Conservation (phyloP, 176 grass and related monocot species). For the Puccinellia tenuiflora region DNA sequence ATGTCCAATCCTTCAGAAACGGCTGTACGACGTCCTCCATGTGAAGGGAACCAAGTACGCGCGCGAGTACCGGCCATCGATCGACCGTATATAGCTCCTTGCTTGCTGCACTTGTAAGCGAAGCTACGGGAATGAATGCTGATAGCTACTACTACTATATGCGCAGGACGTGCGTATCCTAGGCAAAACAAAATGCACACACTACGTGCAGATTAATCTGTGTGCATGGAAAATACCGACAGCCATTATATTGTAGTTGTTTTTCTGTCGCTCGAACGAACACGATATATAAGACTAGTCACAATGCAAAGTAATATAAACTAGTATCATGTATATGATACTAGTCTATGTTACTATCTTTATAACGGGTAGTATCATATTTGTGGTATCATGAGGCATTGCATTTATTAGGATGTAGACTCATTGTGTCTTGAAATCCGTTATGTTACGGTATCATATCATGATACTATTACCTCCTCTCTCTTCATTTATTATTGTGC, state of each 20-base stretch:
- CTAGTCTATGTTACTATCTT: no score
- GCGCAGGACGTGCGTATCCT: background rate
- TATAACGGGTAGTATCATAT: no score
- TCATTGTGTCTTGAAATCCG: no score
- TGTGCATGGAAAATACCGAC: background rate
- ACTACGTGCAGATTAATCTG: background rate
- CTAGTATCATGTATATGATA: no score
- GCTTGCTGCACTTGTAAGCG: constrained; percentile 53
- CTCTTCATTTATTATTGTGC: no score
- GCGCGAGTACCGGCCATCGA: background rate
- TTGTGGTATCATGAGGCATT: no score
- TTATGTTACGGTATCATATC: no score
- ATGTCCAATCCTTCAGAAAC: constrained; percentile 8
- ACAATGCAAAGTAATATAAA: no score
- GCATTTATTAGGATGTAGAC: no score
- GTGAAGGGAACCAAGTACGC: background rate
- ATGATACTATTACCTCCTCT: no score
- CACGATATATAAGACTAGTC: background rate
- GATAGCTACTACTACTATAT: background rate
- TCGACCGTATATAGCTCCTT: background rate
- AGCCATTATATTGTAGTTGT: no score
- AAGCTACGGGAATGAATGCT: constrained; percentile 49
- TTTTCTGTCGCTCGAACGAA: background rate
- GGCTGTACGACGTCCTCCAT: constrained; percentile 38
- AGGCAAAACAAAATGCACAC: background rate